Conservation (phyloP, 257 asterid genomes). For the Penstemon eatonii region DNA sequence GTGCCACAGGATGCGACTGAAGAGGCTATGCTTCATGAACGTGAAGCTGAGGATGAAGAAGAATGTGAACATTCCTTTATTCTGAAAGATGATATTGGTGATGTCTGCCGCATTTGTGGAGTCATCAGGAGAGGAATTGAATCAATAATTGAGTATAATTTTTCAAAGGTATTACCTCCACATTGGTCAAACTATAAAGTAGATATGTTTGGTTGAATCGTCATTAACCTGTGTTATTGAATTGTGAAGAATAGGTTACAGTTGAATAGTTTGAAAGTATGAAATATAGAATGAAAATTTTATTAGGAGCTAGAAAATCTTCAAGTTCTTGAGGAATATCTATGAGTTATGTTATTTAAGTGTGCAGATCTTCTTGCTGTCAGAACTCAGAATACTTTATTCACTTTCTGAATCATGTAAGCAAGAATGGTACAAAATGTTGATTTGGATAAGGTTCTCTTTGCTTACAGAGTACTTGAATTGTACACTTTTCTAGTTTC, state of each 20-base stretch:
- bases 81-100: conserved; percentile 89
- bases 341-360: background rate
- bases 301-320: background rate
- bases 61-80: conserved; percentile 90
- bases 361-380: background rate
- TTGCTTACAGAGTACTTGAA: background rate
- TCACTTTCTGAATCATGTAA: background rate
- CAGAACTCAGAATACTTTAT: background rate
- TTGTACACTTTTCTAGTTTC: background rate
- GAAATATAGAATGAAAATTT: no score
- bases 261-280: background rate
- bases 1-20: conserved; percentile 54
- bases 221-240: background rate
- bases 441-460: conserved; percentile 9
- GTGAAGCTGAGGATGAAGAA: conserved; percentile 49
- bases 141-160: conserved; percentile 81
- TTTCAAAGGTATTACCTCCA: conserved; percentile 61
- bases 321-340: conserved; percentile 16
- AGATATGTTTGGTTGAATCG: background rate
- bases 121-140: conserved; percentile 83
- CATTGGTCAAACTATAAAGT: background rate
- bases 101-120: conserved; percentile 95
- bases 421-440: conserved; percentile 12
- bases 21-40: conserved; percentile 44
- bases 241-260: background rate